Evolutionary conservation across 495 filamentous ascomycete genomes (phyloP), one percentile per base, ranked within the genome.

Genomic region (Collariella sp.): DNA sequence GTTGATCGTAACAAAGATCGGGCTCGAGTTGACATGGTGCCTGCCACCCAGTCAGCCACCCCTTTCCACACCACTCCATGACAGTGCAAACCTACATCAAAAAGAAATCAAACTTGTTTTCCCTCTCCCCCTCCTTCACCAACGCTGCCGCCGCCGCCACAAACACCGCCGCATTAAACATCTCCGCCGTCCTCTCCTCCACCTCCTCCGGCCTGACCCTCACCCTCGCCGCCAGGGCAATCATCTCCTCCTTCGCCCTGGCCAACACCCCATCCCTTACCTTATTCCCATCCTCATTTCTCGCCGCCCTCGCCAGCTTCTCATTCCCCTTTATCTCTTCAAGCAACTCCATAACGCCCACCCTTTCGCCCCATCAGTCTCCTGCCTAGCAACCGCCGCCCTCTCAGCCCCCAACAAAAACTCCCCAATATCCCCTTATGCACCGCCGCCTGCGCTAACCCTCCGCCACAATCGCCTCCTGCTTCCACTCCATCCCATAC

Each of bases 381-480:
- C 1, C 16, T 16, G 1, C 2, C n/a, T 5, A 41, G 39, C 13
- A 15, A 29, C 23, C 0, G 47, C 50, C 29, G 10, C 67, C 59
- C 76, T 64, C 61, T 91, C 87, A 0, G 76, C 70, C 0, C 62
- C 68, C 0, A 75, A 43, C 20, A 93, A 68, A 47, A 81, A 76
- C 15, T 29, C 58, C 6, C 65, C 68, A 0, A 84, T 63, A 63
- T 76, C 77, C 36, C 73, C 62, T 72, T 68, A 59, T 88, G 83
- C 7, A 86, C 77, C 3, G 84, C 81, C 9, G 85, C 72, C 71
- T 91, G 82, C 3, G 91, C 87, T 6, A 95, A 75, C 2, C 90
- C 75, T 93, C 83, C 2, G 89, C 86, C 16, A 95, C 75, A 38
- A 96, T 82, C 35, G 86, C 87, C 4, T 86, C 87, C 62, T 91